Conservation (phyloP, 2,329 filamentous ascomycete genomes). For the Onygenales sp. region DNA sequence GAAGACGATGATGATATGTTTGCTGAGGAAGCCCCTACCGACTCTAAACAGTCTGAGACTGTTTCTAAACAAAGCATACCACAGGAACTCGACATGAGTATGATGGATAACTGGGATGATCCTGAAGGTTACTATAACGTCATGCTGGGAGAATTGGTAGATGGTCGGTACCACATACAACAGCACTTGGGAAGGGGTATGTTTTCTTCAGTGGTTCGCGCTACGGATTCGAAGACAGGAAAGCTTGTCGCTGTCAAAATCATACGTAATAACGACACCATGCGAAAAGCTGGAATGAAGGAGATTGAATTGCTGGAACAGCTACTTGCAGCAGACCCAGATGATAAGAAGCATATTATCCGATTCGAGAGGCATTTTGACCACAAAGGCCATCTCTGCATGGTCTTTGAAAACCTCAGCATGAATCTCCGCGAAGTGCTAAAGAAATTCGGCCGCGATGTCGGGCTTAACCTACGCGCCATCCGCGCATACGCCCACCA, state of each 20-base stretch:
- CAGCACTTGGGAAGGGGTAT: slow-evolving; percentile 85
- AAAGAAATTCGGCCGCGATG: slow-evolving; percentile 90
- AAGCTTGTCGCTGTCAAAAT: slow-evolving; percentile 92
- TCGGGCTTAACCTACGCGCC: slow-evolving; percentile 81
- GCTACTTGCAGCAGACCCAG: slow-evolving; percentile 73
- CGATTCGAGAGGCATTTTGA: slow-evolving; percentile 81
- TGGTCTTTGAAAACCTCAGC: slow-evolving; percentile 90
- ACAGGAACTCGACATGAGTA: slow-evolving; percentile 57
- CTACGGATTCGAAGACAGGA: slow-evolving; percentile 64
- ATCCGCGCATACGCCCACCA: slow-evolving; percentile 87
- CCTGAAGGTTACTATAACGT: slow-evolving; percentile 95
- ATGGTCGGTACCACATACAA: slow-evolving; percentile 81
- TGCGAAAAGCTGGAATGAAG: slow-evolving; percentile 83
- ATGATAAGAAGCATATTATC: slow-evolving; percentile 86
- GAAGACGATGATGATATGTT: slow-evolving; percentile 67
- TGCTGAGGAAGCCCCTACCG: slow-evolving; percentile 59
- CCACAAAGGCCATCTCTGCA: slow-evolving; percentile 89
- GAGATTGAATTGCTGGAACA: slow-evolving; percentile 90
- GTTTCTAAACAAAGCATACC: slow-evolving; percentile 43
- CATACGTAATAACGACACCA: slow-evolving; percentile 89
- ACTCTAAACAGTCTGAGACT: slow-evolving; percentile 42
- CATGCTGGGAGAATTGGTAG: slow-evolving; percentile 80
- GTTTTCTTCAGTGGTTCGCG: slow-evolving; percentile 92
- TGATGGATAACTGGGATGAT: slow-evolving; percentile 89
- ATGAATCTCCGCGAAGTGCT: slow-evolving; percentile 89